Evolutionary conservation across 306 rosid genomes (phyloP), one percentile per base, ranked within the genome.

Genomic region (Glycine soja): DNA sequence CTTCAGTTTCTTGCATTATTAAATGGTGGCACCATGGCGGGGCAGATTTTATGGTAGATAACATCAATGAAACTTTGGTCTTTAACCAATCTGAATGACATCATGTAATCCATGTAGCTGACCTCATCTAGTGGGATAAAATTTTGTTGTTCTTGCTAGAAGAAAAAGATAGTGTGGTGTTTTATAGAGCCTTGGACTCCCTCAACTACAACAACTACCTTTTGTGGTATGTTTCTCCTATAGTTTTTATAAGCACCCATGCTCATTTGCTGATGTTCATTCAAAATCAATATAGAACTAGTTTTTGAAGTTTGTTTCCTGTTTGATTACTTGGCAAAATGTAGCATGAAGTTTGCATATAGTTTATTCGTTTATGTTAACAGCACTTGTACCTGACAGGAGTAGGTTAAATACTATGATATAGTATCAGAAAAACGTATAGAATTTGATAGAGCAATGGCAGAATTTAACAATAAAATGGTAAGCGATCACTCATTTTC

Each of bases 371-470:
- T 13, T 78, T 78, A 24, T 24, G 32, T 74, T 74, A 69, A 69
- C 53, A 58, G 30, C 64, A 47, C 67, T 15, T 38, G 75, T 80
- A 46, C 83, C 74, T 84, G 79, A 77, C 86, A 95, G 99, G 99
- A 91, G 75, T 93, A 95, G 81, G 97, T 93, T 83, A 88, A 91
- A 81, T 93, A 95, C 88, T 95, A 95, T 63, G 99, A 95, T 78
- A 87, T 93, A 46, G 99, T 98, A 30, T 93, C 92, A 0, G 92
- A 85, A 70, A 95, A 95, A 78, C 92, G 99, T 48, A 97, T 95
- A 10, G 98, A 89, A 83, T 93, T 93, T 83, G 99, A 91, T 15
- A 87, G 71, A 16, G 96, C 97, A 80, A 88, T 76, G 87, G 74
- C 90, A 56, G 98, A 93, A 71, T 93, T 86, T 82, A 87, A 79